Base-by-base conservation (phyloP, 2,329 filamentous ascomycete genomes). In the Paracamarosporium sp. region DNA sequence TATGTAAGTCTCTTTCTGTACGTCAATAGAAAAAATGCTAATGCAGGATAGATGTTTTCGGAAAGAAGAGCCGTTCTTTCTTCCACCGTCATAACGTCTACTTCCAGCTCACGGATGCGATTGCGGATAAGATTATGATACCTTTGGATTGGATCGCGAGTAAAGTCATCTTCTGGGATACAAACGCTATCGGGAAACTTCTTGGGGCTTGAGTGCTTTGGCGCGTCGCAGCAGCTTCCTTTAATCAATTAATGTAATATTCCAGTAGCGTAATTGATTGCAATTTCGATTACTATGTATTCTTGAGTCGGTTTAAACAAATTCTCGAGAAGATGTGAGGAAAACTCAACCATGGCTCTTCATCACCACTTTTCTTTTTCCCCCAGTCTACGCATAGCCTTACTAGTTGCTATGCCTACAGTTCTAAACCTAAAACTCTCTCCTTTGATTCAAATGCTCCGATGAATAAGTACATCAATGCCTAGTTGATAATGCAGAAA, bases 381-480 rank as follows among this genome's bases (percentile, higher is more conserved):
- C n/a, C n/a, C n/a, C 58, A 56, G 50, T 67, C 11, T 56, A 6
- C 36, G 54, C 9, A 63, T 61, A 9, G 38, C 53, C 44, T 62
- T 80, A 1, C 81, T 83, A n/a, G 81, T 48, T 1, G 61, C 63
- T 1, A 80, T 78, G 70, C 88, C 88, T 2, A 90, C 25, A 41
- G 76, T 77, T 0, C 85, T 85, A 56, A 92, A 81, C 0, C 89
- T 90, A 74, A 92, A 92, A 22, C 77, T 85, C 88, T 89, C 92
- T 7, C 88, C 85, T 61, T 83, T 83, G 53, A 92, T 85, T 17
- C 90, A 82, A 6, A 91, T 88, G 2, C 86, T 89, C 76, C 89
- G 55, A 92, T 87, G 70, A 93, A 92, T 76, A 92, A 91, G 72
- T 90, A 91, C 1, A 92, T 88, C 53, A 92, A 74, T 38, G 83